Conservation (phyloP, 768 basidiomycete genomes). For the Lepiota venenata region DNA sequence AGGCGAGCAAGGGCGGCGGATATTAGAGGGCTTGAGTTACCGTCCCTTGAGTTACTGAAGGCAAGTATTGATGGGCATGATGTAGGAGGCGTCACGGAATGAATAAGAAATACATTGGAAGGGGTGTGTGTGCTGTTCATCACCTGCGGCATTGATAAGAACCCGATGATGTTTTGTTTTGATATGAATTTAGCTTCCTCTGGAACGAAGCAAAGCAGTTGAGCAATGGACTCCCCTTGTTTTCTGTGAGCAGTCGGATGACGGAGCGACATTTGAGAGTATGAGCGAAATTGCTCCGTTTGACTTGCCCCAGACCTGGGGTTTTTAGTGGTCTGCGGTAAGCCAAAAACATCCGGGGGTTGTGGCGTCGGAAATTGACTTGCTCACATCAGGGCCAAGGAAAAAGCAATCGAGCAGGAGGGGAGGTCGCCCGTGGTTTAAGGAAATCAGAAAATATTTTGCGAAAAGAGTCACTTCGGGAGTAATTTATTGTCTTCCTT, state of each 20-base stretch:
- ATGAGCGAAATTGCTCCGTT: not conserved
- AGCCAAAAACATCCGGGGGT: no score
- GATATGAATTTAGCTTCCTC: not conserved
- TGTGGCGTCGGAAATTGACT: not conserved
- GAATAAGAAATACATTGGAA: no score
- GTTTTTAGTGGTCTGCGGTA: not conserved
- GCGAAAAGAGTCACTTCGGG: not conserved
- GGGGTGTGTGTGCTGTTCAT: no score
- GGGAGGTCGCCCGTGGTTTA: not conserved
- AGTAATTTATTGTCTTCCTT: not conserved
- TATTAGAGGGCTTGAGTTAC: not conserved
- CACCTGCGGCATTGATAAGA: not conserved
- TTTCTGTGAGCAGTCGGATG: not conserved
- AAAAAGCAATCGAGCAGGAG: not conserved
- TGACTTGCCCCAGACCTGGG: not conserved
- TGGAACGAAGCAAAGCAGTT: no score
- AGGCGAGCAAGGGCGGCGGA: not conserved
- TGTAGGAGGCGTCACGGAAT: no score
- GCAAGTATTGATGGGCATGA: no score
- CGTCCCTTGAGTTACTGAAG: not conserved
- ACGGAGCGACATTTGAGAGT: not conserved
- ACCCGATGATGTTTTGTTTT: not conserved
- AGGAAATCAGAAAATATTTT: not conserved
- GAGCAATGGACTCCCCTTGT: no score
- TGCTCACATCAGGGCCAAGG: not conserved